Percentiles rank a stretch among this genome's conserved stretches.
Evolutionary conservation across 1,284 basidiomycete genomes (phyloP).

Genomic region (Cystobasidiaceae sp.): DNA sequence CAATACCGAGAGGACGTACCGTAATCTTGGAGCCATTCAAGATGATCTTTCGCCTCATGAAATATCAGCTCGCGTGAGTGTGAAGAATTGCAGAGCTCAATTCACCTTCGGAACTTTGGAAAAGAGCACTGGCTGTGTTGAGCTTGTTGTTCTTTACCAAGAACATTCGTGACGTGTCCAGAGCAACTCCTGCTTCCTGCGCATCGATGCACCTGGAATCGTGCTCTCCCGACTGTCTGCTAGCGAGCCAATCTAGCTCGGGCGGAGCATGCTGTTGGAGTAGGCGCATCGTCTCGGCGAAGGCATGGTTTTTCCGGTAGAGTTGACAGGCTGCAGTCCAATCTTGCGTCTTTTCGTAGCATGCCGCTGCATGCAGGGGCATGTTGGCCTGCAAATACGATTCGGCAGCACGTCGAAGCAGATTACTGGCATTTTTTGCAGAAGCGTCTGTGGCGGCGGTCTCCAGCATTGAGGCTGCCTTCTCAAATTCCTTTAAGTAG

Average conservation of each 20-base stretch:
- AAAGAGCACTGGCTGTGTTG: not conserved
- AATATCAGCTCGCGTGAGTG: not conserved
- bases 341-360: not conserved
- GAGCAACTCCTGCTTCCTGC: not conserved
- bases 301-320: not conserved
- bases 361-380: not conserved
- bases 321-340: not conserved
- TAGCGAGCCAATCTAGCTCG: not conserved
- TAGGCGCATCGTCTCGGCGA: not conserved
- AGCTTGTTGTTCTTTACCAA: not conserved
- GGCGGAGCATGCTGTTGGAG: not conserved
- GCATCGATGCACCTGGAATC: not conserved
- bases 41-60: not conserved
- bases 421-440: not conserved
- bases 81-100: not conserved
- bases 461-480: not conserved
- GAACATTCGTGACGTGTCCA: not conserved
- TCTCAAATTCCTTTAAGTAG: not conserved
- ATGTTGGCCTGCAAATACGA: not conserved
- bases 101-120: not conserved
- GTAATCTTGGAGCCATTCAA: conserved; percentile 9
- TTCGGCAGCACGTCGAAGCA: not conserved
- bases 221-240: not conserved
- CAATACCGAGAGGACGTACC: not conserved
- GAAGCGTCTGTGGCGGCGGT: not conserved